phyloP scores from a whole-genome alignment of 345 rosid species.

The Eucalyptus dawsonii region DNA sequence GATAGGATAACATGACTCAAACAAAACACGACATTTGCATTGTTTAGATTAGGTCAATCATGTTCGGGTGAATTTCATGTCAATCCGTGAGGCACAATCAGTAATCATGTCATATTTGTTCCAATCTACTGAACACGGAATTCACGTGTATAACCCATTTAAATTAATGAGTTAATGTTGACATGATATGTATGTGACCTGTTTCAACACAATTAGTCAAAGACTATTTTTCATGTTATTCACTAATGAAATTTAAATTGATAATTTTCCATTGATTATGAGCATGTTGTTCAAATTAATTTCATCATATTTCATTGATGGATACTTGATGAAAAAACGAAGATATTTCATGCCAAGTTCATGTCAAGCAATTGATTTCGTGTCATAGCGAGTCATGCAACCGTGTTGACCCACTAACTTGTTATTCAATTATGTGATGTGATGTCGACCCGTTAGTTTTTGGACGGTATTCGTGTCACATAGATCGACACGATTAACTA shows the following conservation, averaged over 20 bases:
- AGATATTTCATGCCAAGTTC: background rate
- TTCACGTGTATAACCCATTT: background rate
- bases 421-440: background rate
- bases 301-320: background rate
- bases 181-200: background rate
- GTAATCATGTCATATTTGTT: background rate
- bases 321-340: background rate
- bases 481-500: background rate
- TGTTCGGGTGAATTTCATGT: background rate
- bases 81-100: accelerated
- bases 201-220: background rate
- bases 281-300: background rate
- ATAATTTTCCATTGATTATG: background rate
- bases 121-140: background rate
- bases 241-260: background rate
- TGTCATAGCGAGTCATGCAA: background rate
- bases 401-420: background rate
- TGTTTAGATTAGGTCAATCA: background rate
- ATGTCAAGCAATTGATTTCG: background rate
- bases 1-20: background rate
- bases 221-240: background rate
- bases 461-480: background rate
- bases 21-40: background rate
- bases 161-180: background rate
- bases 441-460: background rate